These are phyloP conservation scores for Paspalum vaginatum DNA, from an alignment of 176 grass and related monocot genomes.

Conservation along the genomic window DNA sequence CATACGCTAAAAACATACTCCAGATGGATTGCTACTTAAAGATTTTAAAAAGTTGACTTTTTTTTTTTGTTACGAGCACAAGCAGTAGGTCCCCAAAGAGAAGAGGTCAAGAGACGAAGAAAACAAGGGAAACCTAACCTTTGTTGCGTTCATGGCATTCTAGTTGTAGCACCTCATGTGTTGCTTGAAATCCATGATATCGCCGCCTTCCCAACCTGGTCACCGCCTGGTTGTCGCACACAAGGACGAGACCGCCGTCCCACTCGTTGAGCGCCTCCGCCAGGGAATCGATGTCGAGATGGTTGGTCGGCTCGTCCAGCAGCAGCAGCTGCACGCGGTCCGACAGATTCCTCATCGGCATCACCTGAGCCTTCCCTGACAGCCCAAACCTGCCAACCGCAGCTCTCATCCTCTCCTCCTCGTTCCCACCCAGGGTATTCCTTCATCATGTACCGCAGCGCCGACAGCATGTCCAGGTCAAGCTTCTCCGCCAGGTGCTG, in stretches of 20 bases:
- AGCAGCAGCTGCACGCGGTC: conserved; percentile 85
- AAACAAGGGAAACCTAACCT: too few relatives aligned
- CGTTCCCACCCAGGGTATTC: conserved; percentile 92
- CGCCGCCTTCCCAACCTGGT: conserved; percentile 91
- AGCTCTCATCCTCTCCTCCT: conserved; percentile 87
- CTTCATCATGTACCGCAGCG: conserved; percentile 89
- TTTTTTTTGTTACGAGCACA: too few relatives aligned
- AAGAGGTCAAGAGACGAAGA: too few relatives aligned
- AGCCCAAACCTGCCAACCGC: conserved; percentile 88
- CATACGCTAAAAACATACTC: too few relatives aligned
- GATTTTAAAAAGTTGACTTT: too few relatives aligned
- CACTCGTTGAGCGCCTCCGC: conserved; percentile 91
- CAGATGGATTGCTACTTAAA: too few relatives aligned
- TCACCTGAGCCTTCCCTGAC: conserved; percentile 93
- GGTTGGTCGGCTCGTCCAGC: conserved; percentile 89
- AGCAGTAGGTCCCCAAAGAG: too few relatives aligned
- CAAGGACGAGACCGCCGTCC: conserved; percentile 91
- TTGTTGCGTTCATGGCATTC: too few relatives aligned
- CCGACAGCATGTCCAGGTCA: conserved; percentile 84
- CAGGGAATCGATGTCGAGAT: conserved; percentile 92
- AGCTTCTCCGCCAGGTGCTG: conserved; percentile 90
- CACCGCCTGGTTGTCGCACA: conserved; percentile 87
- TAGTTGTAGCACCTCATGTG: conserved; percentile 49
- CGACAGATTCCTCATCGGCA: conserved; percentile 92
- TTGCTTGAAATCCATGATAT: conserved; percentile 94